Base-by-base conservation (phyloP, 2,329 filamentous ascomycete genomes). In the Colletotrichum chrysophilum region DNA sequence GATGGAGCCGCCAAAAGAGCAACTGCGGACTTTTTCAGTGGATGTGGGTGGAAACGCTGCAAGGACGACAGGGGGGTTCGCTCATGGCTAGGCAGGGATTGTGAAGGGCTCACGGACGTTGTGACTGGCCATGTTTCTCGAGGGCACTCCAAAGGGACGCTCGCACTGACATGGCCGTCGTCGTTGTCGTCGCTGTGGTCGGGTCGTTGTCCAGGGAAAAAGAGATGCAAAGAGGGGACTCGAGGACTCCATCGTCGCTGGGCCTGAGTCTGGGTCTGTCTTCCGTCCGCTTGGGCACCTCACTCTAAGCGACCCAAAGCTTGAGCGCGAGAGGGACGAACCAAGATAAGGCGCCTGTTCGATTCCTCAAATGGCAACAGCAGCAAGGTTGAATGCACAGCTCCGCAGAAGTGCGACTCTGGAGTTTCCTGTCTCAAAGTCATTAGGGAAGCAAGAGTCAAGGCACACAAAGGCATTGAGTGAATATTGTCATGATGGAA, bases 1-100 rank as follows among this genome's bases (percentile, higher is more conserved):
- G 68, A 68, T 28, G 60, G 52, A 61, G 61, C 28, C 30, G 61
- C 12, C 26, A 56, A 58, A 62, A 21, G 34, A 24, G 26, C 26
- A 52, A 36, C 32, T 48, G 30, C 58, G 38, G 58, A 58, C 61
- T 34, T 66, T 61, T 72, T 67, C 65, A 38, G 58, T 76, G 70
- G 70, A 74, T 69, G 70, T 74, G 74, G 70, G 74, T 60, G 64
- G 74, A 28, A 36, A 32, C 18, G 18, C 30, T 21, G 48, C n/a
- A 32, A 34, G 48, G 21, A 43, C 30, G 70, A 61, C 74, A 74
- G 70, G 74, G 74, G 70, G 18, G 18, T 8, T 62, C 34, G 60
- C 74, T 74, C 70, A 76, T 74, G 70, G 74, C 74, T 21, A 32
- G 28, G 34, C 74, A 76, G 70, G 74, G 74, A 70, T 76, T 26